Evolutionary conservation across 257 asterid species (phyloP).

Genomic region (Solanum paucissectum): DNA sequence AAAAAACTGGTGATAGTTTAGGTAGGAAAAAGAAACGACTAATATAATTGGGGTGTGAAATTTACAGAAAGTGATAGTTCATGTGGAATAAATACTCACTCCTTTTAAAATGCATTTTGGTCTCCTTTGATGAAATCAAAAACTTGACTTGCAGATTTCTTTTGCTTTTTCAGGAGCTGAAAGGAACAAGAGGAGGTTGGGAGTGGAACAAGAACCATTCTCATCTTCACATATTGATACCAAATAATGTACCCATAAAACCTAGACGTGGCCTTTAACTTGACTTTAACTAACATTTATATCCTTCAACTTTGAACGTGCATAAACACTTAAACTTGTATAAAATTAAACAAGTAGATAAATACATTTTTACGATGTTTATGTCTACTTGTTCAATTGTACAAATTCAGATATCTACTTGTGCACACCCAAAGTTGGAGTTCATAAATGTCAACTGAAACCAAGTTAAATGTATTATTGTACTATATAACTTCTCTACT

Average conservation of each 20-base stretch:
- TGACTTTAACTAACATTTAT: not conserved
- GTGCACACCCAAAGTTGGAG: not conserved
- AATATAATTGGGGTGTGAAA: no score
- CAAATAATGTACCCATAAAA: not conserved
- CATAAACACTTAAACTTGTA: not conserved
- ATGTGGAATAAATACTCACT: not conserved
- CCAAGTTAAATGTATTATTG: not conserved
- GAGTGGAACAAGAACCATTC: not conserved
- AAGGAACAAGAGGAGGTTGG: not conserved
- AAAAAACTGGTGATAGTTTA: not conserved
- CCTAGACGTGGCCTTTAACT: no score
- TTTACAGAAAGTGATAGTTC: not conserved
- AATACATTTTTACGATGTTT: fast-evolving
- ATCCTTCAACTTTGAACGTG: not conserved
- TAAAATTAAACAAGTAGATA: not conserved
- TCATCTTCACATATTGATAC: not conserved
- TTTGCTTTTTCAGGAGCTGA: not conserved
- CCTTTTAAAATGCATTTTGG: not conserved
- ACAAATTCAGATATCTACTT: no score
- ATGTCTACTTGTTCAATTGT: no score
- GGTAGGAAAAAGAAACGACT: not conserved
- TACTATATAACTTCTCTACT: no score
- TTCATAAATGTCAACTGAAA: not conserved
- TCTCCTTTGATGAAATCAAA: not conserved
- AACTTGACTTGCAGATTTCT: not conserved